These are phyloP conservation scores for Ganoderma leucocontextum DNA, from an alignment of 1,284 basidiomycete species.

Conservation along the genomic window DNA sequence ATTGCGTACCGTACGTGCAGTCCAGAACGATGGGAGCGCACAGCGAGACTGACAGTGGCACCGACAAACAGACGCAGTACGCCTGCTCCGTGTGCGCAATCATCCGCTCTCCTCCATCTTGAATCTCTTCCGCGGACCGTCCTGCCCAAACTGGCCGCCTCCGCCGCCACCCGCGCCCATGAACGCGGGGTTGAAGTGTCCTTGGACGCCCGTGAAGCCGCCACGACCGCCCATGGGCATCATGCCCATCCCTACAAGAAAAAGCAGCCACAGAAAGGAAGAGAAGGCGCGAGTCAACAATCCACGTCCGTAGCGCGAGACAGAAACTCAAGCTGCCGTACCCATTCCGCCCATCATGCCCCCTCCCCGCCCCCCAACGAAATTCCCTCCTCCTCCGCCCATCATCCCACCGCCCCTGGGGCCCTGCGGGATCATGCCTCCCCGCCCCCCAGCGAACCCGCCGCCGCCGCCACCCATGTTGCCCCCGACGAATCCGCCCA, in stretches of 20 bases:
- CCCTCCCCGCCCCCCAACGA: constrained; percentile 37
- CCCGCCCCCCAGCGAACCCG: constrained; percentile 48
- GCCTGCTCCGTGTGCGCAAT: constrained; percentile 13
- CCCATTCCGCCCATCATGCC: constrained; percentile 67
- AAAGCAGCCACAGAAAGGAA: constrained; percentile 14
- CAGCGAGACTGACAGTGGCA: neutral
- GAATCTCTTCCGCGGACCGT: constrained; percentile 65
- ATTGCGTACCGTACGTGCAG: constrained; percentile 9
- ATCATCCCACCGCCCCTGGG: constrained; percentile 67
- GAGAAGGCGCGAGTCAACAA: constrained; percentile 31
- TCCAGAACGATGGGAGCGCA: constrained; percentile 4
- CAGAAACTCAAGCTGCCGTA: constrained; percentile 64
- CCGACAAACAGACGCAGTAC: neutral
- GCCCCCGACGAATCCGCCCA: constrained; percentile 55
- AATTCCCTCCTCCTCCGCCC: constrained; percentile 47
- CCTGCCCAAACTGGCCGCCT: constrained; percentile 50
- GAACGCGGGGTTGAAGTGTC: constrained; percentile 79
- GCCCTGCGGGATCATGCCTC: constrained; percentile 68
- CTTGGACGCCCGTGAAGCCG: constrained; percentile 57
- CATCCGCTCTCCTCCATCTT: constrained; percentile 54
- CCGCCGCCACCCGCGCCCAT: constrained; percentile 52
- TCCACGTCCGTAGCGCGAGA: constrained; percentile 30
- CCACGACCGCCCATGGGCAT: constrained; percentile 56
- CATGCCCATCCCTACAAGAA: constrained; percentile 53
- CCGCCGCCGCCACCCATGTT: constrained; percentile 50